Base-by-base conservation (phyloP, 257 asterid species). In the Scutellaria minor region DNA sequence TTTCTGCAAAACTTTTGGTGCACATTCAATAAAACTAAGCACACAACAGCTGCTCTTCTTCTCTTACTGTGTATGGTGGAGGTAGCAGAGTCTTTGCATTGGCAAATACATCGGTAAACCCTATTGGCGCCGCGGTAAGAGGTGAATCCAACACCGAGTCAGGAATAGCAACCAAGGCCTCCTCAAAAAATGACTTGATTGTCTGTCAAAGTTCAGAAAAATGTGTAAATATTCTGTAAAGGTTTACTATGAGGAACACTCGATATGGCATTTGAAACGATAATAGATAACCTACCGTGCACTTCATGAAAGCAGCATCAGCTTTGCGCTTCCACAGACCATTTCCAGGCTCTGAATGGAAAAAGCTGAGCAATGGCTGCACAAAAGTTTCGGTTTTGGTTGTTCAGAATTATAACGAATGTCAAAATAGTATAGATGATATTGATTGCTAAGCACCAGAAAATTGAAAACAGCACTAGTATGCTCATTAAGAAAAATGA, bases 301-400 rank as follows among this genome's bases (percentile, higher is more conserved):
- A 85, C 77, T 70, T 69, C 68, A 70, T 66, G 68, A 89, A 85
- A 72, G 96, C 95, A 70, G 93, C 84, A 77, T 94, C 97, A 66
- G 84, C 97, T 79, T 85, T 88, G 78, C 96, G 98, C 81, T 94
- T 94, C 96, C 96, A 89, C 53, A 73, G 55, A 78, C 87, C 86
- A 74, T 84, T 89, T 81, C 97, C 85, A 53, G 97, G 96, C 82
- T 84, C 93, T 39, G 88, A 68, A 74, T 88, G 88, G 79, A 91
- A 91, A 61, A 94, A 85, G 37, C 90, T 87, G 31, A 89, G 91
- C 88, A 91, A 74, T 78, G 98, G 98, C 98, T 91, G 88, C 85
- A 83, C 13, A 46, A 11, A 71, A 10, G 22, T 70, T 75, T 72
- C 77, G 39, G 65, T 70, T 75, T 72, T 75, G 27, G 65, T 22